phyloP scores from a whole-genome alignment of 257 asterid genomes.

The Haberlea rhodopensis region DNA sequence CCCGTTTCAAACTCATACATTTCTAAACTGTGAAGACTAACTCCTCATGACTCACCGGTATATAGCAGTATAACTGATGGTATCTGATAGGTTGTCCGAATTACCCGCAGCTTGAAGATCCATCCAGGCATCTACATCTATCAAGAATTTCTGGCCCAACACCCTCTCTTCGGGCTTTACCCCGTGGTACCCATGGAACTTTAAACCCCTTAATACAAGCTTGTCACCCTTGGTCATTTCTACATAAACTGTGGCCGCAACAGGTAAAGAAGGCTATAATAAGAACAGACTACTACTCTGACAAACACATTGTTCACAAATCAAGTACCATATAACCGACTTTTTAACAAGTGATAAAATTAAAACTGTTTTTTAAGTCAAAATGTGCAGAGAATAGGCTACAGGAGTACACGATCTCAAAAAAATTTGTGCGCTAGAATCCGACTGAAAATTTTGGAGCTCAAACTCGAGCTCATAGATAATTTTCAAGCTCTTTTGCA shows the following conservation, averaged over 20 bases:
- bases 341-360: neutral
- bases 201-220: slow-evolving; percentile 79
- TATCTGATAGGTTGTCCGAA: slow-evolving; percentile 67
- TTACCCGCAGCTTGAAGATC: slow-evolving; percentile 74
- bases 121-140: slow-evolving; percentile 93
- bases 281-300: neutral
- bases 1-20: slow-evolving; percentile 8
- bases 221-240: slow-evolving; percentile 62
- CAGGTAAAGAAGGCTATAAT: neutral
- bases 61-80: slow-evolving; percentile 79
- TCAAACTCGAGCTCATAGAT: neutral
- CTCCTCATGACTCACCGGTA: slow-evolving; percentile 45
- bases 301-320: slow-evolving; percentile 1
- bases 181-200: slow-evolving; percentile 93
- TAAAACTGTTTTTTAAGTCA: neutral
- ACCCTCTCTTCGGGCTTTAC: slow-evolving; percentile 79
- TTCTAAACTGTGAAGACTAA: neutral
- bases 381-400: neutral
- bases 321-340: neutral
- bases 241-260: slow-evolving; percentile 21
- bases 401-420: neutral
- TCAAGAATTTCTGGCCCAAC: slow-evolving; percentile 81
- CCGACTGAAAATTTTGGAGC: neutral
- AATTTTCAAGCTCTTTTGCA: neutral
- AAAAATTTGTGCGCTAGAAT: no score